Conservation (phyloP, 306 rosid species). For the cucumber (Cucumis sativus) region Cucumber_9930_V3 NC_026655.2:26884001-26884500, state of each 20-base stretch:
- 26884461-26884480: background rate
- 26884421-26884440: background rate
- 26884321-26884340: background rate
- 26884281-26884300: background rate
- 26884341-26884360: background rate
- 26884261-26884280: background rate
- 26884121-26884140: background rate
- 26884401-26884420: slow-evolving; percentile 4
- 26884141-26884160: background rate
- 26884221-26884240: background rate
- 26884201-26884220: background rate
- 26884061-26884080: slow-evolving; percentile 1
- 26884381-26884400: slow-evolving; percentile 4
- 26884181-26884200: background rate
- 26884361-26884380: background rate
- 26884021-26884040: slow-evolving; percentile 3
- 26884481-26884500: background rate
- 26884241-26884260: background rate
- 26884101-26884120: slow-evolving; percentile 5
- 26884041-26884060: slow-evolving; percentile 3
- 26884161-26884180: background rate
- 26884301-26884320: background rate
- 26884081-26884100: slow-evolving; percentile 3
- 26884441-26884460: background rate
- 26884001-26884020: slow-evolving; percentile 9